Base-by-base conservation (phyloP, 495 filamentous ascomycete species). In the Margaritispora aquatica region DNA sequence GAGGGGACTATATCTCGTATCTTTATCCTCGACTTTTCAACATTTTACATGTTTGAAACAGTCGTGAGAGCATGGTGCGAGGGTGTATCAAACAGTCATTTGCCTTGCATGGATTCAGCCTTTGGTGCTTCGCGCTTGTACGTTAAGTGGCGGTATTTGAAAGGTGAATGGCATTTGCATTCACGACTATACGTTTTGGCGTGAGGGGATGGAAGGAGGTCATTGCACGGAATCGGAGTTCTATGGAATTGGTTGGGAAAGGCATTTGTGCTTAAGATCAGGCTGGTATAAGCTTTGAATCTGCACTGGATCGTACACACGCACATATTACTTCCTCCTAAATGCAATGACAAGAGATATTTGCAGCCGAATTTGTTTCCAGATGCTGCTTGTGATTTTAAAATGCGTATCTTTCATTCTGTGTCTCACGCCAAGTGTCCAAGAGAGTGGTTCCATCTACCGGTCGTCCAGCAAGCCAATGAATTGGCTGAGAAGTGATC, bases 181-280 rank as follows among this genome's bases (percentile, higher is more conserved):
- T 44, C 38, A 44, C 38, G 15, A 17, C 38, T 44, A 44, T 44
- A 44, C 38, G 38, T 44, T 44, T 34, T 44, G 38, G 17, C 17
- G 38, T 9, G 8, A 17, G 7, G 38, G 38, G 19, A 17, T 9
- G 38, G 47, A 8, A 24, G 54, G 23, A 21, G 47, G 26, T 51
- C 56, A 38, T 58, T 58, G 56, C 56, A 58, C 56, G 56, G 56
- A 49, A 8, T n/a, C 20, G 56, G 56, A 58, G 56, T 58, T 56
- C 38, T 44, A 44, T 44, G 38, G 38, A 44, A 8, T 44, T 17
- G 38, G 38, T 17, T 44, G 38, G 38, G 38, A 44, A 44, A 44
- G 38, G 38, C 38, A 44, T 44, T 44, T 44, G 38, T 44, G 38
- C 38, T 44, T 17, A 44, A 44, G 29, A 10, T 44, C 38, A 44